Percentiles rank a stretch among this genome's conserved stretches.
Conservation (phyloP, 768 basidiomycete species). For the Pisolithus marmoratus region DNA sequence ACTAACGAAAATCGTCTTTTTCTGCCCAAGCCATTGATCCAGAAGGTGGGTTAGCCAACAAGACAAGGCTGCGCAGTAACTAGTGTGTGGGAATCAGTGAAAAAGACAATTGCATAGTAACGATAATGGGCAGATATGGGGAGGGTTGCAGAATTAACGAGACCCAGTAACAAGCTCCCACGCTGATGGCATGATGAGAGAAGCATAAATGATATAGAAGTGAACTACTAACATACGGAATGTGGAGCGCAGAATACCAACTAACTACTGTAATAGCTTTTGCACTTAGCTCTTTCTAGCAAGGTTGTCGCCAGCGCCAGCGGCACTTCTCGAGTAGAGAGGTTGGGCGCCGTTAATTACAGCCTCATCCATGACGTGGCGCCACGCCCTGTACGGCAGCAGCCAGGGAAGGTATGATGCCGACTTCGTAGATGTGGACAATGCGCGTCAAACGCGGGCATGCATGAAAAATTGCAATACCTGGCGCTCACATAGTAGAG, state of each 20-base stretch:
- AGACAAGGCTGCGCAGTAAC: slow-evolving; percentile 47
- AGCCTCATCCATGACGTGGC: slow-evolving; percentile 34
- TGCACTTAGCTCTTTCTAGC: no score
- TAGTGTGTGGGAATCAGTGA: slow-evolving; percentile 6
- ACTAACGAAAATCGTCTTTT: slow-evolving; percentile 56
- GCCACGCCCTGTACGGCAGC: slow-evolving; percentile 82
- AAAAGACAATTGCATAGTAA: slow-evolving; percentile 6
- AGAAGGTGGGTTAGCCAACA: slow-evolving; percentile 70
- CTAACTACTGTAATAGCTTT: no score
- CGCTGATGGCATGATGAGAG: slow-evolving; percentile 12
- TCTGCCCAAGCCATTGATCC: slow-evolving; percentile 57
- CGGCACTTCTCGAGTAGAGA: slow-evolving; percentile 43
- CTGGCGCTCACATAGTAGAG: slow-evolving; percentile 35
- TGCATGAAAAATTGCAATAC: background rate
- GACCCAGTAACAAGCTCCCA: slow-evolving; percentile 71
- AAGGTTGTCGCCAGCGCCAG: no score
- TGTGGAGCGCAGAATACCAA: no score
- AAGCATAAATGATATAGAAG: slow-evolving; percentile 6
- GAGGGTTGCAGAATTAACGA: slow-evolving; percentile 69
- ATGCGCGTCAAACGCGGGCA: slow-evolving; percentile 19
- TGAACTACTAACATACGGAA: no score
- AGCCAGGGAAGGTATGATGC: slow-evolving; percentile 59
- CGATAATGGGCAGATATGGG: slow-evolving; percentile 41
- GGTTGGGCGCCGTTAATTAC: slow-evolving; percentile 42
- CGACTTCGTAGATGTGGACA: slow-evolving; percentile 35